Evolutionary conservation across 306 rosid genomes (phyloP), one percentile per base, ranked within the genome.

Genomic region (Castanopsis chinensis): DNA sequence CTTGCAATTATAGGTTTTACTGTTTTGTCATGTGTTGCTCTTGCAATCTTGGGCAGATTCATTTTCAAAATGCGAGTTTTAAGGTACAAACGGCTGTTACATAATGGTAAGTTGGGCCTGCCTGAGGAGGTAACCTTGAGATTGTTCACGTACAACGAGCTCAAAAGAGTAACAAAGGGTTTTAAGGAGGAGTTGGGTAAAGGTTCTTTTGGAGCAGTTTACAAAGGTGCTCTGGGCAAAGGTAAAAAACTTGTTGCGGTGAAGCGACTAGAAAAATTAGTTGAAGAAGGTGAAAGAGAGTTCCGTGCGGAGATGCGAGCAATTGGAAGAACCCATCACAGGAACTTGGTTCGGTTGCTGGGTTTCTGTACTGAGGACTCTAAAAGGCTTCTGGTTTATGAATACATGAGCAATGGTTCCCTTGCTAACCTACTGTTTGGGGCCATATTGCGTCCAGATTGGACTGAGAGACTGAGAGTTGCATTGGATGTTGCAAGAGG

Each of bases 201-300:
- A 35, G 41, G 41, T 35, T 35, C 41, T 2, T 35, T 35, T 35
- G 41, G 41, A 59, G 79, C 79, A 37, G 79, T 75, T 21, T 75
- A 75, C 52, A 60, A 13, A 75, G 79, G 79, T n/a, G 5, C 41
- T 2, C 60, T 75, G 25, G 12, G 13, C 79, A 58, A 23, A 43
- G 79, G 79, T 23, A 33, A 35, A 35, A 35, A 35, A 35, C 41
- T 35, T 35, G 6, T 35, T 35, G 41, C 41, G 0, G 41, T 35
- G 41, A 35, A 35, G 6, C 0, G 41, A 35, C 41, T 35, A 35
- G 41, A 35, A 1, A 35, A 35, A 35, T 17, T 75, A 9, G 23
- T 75, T 14, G 79, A 75, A 14, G 79, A 75, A 37, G 79, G 79
- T 25, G 79, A 75, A 63, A 60, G 79, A 37, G 79, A 75, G 58